Base-by-base conservation (phyloP, 2,329 filamentous ascomycete genomes). In the Fusarium sp. region DNA sequence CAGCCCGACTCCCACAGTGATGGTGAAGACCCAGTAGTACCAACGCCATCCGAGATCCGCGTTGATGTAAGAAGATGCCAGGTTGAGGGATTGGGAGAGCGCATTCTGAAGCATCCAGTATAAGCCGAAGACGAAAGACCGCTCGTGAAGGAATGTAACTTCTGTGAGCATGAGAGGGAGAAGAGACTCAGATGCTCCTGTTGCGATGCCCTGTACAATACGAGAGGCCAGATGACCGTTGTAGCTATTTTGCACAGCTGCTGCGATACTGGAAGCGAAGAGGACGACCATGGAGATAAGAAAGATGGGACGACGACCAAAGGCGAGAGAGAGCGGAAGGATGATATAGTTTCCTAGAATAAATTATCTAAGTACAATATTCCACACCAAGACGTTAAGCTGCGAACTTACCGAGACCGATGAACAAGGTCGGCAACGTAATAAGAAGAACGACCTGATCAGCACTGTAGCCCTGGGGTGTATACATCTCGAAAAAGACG, bases 51-150 rank as follows among this genome's bases (percentile, higher is more conserved):
- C 58, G 0, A 62, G 58, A 13, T 62, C 57, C 11, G 58, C 57
- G 4, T 62, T 62, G n/a, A 62, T 45, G 18, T 62, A 62, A 2
- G 58, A 62, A 1, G 58, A 62, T 2, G 57, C 58, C 7, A 62
- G 3, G n/a, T 62, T 62, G 3, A 62, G 33, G 1, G 58, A 45
- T 3, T 56, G 61, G 0, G 58, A 62, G 1, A 54, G 6, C 0
- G 57, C 58, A 11, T 62, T 62, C 3, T 62, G 58, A 1, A 62
- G 40, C 58, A 62, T 62, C 58, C 58, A 62, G 57, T 62, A 62
- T 2, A 62, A n/a, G 0, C 58, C 58, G 2, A 62, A 62, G 10
- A 62, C 62, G 33, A 54, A 62, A 13, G 58, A 45, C 23, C 58
- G 33, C 6, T 62, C 58, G 0, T 62, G 58, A 4, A 62, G 58